Base-by-base conservation (phyloP, 768 basidiomycete species). In the Lyophyllum atratum region DNA sequence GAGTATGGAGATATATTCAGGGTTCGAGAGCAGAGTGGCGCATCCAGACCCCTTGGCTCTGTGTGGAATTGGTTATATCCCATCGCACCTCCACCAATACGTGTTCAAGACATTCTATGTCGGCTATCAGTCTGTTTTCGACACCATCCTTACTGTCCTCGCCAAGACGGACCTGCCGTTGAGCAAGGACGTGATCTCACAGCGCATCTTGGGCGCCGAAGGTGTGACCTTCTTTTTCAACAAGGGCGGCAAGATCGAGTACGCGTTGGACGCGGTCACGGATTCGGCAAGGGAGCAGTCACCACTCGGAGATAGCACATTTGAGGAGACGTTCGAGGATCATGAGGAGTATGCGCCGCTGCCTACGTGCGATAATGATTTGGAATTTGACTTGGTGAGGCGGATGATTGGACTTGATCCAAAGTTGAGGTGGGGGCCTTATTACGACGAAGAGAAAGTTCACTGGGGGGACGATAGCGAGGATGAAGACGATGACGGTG, bases 321-420 rank as follows among this genome's bases (percentile, higher is more conserved):
- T 66, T 49, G 55, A 57, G 12, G 60, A 64, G n/a, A 42, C 57
- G 11, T 68, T 55, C 58, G 60, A 56, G 25, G 66, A 65, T 29
- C 54, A 67, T n/a, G 51, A 56, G 2, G 65, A 58, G 24, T 64
- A 55, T 54, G 21, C 44, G 45, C 14, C 46, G 42, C 49, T 72
- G 10, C 58, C 58, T 5, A 24, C 10, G 12, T 59, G 72, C 45
- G 60, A 53, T 31, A 70, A 73, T 51, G 70, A 73, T 56, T 46
- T 70, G 40, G 67, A 69, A 55, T 72, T 73, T 50, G 50, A 54
- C 45, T 50, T 70, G 14, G 70, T 73, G 28, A 61, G 70, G 31
- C 50, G 28, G 40, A 63, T 59, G 66, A 55, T 70, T 3, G 72
- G 68, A 1, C 53, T 73, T 52, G 49, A 62, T 33, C 34, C 50